phyloP scores from a whole-genome alignment of 2,329 filamentous ascomycete species.

The Penicillium sp. region DNA sequence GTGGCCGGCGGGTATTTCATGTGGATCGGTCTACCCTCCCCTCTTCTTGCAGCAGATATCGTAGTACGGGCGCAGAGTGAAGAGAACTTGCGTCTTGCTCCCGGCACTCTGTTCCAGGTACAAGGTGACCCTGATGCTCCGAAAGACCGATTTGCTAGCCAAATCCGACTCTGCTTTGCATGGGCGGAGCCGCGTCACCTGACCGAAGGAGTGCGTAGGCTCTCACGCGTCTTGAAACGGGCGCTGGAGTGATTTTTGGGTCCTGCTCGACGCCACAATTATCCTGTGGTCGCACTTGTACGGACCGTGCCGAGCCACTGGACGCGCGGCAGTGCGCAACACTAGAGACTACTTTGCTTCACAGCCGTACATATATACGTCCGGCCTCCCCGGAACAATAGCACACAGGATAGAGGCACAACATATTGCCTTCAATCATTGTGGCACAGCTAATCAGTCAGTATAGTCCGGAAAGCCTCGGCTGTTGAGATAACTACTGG shows the following conservation, averaged over 20 bases:
- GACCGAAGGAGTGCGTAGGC: conserved; percentile 67
- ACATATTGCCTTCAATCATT: background rate
- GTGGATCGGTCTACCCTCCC: conserved; percentile 70
- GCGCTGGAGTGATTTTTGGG: background rate
- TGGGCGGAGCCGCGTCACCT: conserved; percentile 72
- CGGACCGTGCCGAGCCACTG: conserved; percentile 5
- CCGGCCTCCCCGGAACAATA: background rate
- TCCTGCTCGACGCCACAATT: background rate
- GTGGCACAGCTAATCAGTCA: background rate
- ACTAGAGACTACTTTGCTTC: background rate
- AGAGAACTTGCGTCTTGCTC: conserved; percentile 70
- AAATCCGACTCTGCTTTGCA: conserved; percentile 70
- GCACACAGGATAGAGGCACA: background rate
- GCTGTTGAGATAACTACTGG: too few relatives aligned
- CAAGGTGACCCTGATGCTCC: conserved; percentile 57
- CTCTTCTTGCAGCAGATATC: conserved; percentile 59
- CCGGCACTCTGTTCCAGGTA: conserved; percentile 72
- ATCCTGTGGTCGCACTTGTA: background rate
- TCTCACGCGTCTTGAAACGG: conserved; percentile 49
- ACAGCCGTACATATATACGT: background rate
- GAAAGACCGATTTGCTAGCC: conserved; percentile 60
- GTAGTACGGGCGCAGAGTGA: conserved; percentile 62
- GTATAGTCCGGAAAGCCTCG: too few relatives aligned
- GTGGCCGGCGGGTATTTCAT: conserved; percentile 83
- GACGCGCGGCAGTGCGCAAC: conserved; percentile 21